Evolutionary conservation across 2,329 filamentous ascomycete genomes (phyloP).

Genomic region (Pyrenochaeta sp.): DNA sequence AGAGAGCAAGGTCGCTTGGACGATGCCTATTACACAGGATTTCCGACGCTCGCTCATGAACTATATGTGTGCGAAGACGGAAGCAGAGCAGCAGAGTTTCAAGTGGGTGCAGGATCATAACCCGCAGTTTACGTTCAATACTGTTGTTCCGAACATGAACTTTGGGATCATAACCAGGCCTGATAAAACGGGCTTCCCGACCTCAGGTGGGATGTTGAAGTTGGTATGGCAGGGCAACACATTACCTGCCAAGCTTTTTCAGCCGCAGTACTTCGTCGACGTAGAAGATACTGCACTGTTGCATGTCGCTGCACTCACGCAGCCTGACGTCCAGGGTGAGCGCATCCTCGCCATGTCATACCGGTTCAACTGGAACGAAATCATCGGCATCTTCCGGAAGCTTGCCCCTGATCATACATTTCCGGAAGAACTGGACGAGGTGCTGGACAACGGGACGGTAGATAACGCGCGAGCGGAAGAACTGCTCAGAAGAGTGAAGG

Average conservation of each 20-base stretch:
- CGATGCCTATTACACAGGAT: constrained; percentile 24
- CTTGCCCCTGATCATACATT: constrained; percentile 49
- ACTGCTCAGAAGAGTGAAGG: constrained; percentile 20
- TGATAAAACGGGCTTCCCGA: constrained; percentile 25
- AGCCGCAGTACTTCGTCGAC: constrained; percentile 56
- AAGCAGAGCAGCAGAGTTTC: constrained; percentile 55
- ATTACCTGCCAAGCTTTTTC: constrained; percentile 4
- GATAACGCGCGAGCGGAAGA: constrained; percentile 12
- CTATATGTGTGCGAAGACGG: constrained; percentile 54
- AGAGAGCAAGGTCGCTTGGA: constrained; percentile 43
- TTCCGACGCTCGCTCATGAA: constrained; percentile 31
- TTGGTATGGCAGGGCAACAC: constrained; percentile 17
- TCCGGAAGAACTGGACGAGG: constrained; percentile 14
- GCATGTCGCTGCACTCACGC: constrained; percentile 59
- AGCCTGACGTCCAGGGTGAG: constrained; percentile 56
- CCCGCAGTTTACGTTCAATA: constrained; percentile 54
- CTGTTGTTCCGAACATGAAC: constrained; percentile 38
- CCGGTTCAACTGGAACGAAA: constrained; percentile 54
- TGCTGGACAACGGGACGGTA: constrained; percentile 12
- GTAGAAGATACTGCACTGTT: constrained; percentile 60
- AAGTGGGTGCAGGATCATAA: constrained; percentile 54
- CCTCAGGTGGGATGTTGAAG: constrained; percentile 13
- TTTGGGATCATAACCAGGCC: constrained; percentile 38
- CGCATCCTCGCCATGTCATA: constrained; percentile 61
- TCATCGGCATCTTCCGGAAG: constrained; percentile 49